Percentiles rank a stretch among this genome's conserved stretches.
These are phyloP conservation scores for Colletotrichum sp. DNA, from an alignment of 2,329 filamentous ascomycete species.

Conservation along the genomic window DNA sequence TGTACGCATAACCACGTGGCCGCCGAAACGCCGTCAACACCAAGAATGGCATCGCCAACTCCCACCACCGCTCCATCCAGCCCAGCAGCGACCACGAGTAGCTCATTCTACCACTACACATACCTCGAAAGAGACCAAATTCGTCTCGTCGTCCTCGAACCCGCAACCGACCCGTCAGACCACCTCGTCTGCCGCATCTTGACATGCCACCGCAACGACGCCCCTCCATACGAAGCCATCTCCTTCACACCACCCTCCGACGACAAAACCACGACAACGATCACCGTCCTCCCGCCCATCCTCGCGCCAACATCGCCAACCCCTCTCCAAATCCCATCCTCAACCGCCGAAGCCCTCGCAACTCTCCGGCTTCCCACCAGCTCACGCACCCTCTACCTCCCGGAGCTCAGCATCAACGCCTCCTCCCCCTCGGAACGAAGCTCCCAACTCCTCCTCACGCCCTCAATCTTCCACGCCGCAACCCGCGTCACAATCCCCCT, in stretches of 20 bases:
- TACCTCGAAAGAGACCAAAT: not conserved
- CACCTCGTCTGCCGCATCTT: not conserved
- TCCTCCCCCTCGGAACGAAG: slow-evolving; percentile 23
- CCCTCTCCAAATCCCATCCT: not conserved
- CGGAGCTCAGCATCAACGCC: slow-evolving; percentile 29
- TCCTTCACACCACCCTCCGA: not conserved
- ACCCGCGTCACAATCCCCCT: slow-evolving; percentile 27
- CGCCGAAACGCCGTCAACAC: not conserved
- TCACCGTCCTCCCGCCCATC: not conserved
- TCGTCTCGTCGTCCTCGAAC: not conserved
- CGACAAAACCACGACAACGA: not conserved
- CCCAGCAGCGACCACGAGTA: not conserved
- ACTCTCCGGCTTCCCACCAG: not conserved
- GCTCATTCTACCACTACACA: not conserved
- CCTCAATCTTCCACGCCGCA: slow-evolving; percentile 27
- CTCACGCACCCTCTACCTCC: slow-evolving; percentile 26
- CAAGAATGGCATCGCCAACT: not conserved
- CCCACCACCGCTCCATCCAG: not conserved
- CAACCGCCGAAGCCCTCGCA: not conserved
- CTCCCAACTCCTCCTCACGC: slow-evolving; percentile 26
- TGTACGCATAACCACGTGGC: not conserved
- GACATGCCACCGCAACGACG: not conserved
- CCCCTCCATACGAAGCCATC: not conserved
- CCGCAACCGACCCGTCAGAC: not conserved
- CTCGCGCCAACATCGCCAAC: not conserved